Evolutionary conservation across 2,329 filamentous ascomycete species (phyloP), one percentile per base, ranked within the genome.

Genomic region (Aspergillus uvarum): DNA sequence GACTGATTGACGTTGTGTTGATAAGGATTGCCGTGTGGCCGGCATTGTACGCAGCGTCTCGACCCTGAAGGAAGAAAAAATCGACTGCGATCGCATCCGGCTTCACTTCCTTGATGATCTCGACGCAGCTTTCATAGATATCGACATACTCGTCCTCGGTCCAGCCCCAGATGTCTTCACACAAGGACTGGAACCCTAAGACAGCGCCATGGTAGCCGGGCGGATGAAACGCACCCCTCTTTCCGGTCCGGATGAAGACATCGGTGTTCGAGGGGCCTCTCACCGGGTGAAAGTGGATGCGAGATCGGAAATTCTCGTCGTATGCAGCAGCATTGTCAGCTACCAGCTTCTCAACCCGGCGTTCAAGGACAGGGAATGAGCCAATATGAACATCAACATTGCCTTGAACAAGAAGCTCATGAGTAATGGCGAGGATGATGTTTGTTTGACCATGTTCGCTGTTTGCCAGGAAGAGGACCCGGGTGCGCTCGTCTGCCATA

Each of bases 381-480:
- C 75, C 79, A 26, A 82, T 72, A 59, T 83, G 80, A 6, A 82
- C 67, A 35, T 79, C 72, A 29, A 78, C 71, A 14, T 76, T 59
- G 2, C 72, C 71, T 5, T 73, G 67, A 4, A 70, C 65, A 1
- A 79, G 63, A 0, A 82, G 69, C 29, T 79, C 79, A 38, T 78
- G 72, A 4, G 71, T 71, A 0, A 77, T 74, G 6, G 80, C 80
- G 6, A 83, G 62, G 38, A 80, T 72, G 24, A 82, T 76, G 64
- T 81, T 82, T 19, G 78, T 76, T 58, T 81, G 77, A 4, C 81
- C 81, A 59, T 76, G 74, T 58, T 82, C 81, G 54, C 74, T 72
- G 63, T 78, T 81, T 3, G 80, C 78, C 47, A 82, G 64, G 47
- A 83, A 75, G 1, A 82, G 68, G 8, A 80, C 70, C 4, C 56